phyloP scores from a whole-genome alignment of 768 basidiomycete species.

The Rhizopogon salebrosus region DNA sequence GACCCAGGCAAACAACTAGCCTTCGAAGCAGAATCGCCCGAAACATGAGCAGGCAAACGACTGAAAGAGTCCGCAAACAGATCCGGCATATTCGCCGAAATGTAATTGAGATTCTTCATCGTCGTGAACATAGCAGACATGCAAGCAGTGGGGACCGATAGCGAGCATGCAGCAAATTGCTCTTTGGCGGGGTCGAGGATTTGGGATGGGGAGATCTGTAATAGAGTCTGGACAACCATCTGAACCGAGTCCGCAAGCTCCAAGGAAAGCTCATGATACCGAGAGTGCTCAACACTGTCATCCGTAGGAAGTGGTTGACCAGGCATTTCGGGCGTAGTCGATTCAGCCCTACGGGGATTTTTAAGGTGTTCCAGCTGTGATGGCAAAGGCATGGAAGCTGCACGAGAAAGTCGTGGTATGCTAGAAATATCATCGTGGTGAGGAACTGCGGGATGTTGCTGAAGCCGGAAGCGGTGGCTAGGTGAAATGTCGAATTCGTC shows the following conservation, averaged over 20 bases:
- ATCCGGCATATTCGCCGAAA: conserved; percentile 77
- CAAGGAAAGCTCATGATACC: conserved; percentile 66
- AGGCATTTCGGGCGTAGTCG: conserved; percentile 7
- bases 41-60: not conserved
- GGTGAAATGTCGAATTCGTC: conserved; percentile 24
- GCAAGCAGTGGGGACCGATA: conserved; percentile 83
- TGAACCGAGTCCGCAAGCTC: conserved; percentile 92
- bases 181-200: conserved; percentile 90
- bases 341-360: conserved; percentile 51
- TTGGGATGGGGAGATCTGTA: conserved; percentile 87
- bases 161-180: conserved; percentile 83
- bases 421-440: conserved; percentile 21
- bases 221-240: conserved; percentile 84
- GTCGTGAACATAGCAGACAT: conserved; percentile 85
- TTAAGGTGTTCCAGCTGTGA: conserved; percentile 71
- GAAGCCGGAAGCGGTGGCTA: conserved; percentile 18
- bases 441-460: conserved; percentile 17
- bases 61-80: conserved; percentile 14
- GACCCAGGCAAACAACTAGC: conserved; percentile 3
- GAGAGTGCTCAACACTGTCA: conserved; percentile 20
- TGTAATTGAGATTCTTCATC: conserved; percentile 92
- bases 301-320: conserved; percentile 14
- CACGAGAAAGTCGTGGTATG: conserved; percentile 61
- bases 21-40: conserved; percentile 4
- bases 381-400: conserved; percentile 76